These are phyloP conservation scores for Funneliformis caledonium DNA, from an alignment of 371 early-diverging fungal genomes.

Conservation along the genomic window DNA sequence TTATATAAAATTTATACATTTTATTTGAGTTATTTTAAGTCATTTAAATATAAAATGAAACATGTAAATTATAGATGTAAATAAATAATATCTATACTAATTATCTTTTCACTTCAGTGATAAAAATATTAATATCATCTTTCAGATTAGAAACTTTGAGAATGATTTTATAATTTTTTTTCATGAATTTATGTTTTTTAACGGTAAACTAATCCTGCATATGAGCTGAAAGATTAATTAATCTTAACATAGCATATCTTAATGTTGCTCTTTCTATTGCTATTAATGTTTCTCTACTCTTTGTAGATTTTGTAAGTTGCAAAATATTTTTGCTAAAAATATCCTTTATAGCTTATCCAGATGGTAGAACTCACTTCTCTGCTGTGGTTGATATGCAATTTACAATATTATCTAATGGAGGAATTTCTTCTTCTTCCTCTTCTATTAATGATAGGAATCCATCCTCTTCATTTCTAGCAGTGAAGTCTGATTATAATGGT, in stretches of 20 bases:
- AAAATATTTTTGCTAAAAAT: too few relatives aligned
- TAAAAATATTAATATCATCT: too few relatives aligned
- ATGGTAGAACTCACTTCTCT: too few relatives aligned
- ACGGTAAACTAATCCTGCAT: slow-evolving; percentile 35
- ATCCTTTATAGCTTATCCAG: too few relatives aligned
- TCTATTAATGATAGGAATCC: too few relatives aligned
- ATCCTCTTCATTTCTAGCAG: too few relatives aligned
- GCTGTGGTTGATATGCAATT: too few relatives aligned
- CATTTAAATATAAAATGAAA: slow-evolving; percentile 30
- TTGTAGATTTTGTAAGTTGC: slow-evolving; percentile 2
- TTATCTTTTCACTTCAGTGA: slow-evolving; percentile 4
- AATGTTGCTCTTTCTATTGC: slow-evolving; percentile 36
- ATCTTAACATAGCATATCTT: slow-evolving; percentile 29
- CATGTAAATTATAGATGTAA: neutral
- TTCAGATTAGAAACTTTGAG: slow-evolving; percentile 18
- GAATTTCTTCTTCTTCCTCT: too few relatives aligned
- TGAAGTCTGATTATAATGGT: too few relatives aligned
- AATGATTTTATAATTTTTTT: slow-evolving; percentile 12
- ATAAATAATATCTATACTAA: slow-evolving; percentile 16
- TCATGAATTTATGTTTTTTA: slow-evolving; percentile 37
- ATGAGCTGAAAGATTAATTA: slow-evolving; percentile 36
- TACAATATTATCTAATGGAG: too few relatives aligned
- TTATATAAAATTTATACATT: slow-evolving; percentile 32
- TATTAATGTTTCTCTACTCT: slow-evolving; percentile 24
- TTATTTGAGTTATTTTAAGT: neutral